A percentile compares a stretch with the other conserved stretches of the same genome.
phyloP scores from a whole-genome alignment of 495 filamentous ascomycete genomes.

The Friedmanniomyces endolithicus region DNA sequence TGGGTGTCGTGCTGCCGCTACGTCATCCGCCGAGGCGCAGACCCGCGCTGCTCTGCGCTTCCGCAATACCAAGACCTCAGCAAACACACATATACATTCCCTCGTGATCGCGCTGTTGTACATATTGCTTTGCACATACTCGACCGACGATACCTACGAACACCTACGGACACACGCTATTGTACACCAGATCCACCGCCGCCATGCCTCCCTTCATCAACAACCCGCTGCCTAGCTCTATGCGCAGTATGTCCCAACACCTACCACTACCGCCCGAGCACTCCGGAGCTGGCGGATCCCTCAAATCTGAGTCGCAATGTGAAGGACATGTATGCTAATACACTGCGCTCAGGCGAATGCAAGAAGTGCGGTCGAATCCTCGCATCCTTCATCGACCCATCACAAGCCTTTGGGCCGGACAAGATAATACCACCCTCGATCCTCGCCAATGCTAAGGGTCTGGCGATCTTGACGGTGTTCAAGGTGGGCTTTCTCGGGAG shows the following conservation, averaged over 20 bases:
- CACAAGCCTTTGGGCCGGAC: conserved; percentile 88
- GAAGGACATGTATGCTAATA: background rate
- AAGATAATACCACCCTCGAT: conserved; percentile 92
- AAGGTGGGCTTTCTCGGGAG: conserved; percentile 95
- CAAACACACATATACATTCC: background rate
- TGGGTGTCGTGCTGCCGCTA: background rate
- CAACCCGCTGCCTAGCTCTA: conserved; percentile 55
- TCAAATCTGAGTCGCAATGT: too few species aligned
- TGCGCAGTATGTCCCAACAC: conserved; percentile 41
- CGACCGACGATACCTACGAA: too few species aligned
- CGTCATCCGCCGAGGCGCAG: too few species aligned
- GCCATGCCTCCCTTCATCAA: conserved; percentile 46
- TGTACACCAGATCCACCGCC: background rate
- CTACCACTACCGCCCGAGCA: background rate
- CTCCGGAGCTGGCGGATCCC: background rate
- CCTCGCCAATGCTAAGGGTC: conserved; percentile 86
- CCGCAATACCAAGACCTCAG: too few species aligned
- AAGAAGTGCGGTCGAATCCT: conserved; percentile 64
- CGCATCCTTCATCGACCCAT: conserved; percentile 85
- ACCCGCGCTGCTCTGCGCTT: too few species aligned
- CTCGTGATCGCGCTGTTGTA: too few species aligned
- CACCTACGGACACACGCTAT: background rate
- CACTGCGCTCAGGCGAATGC: conserved; percentile 27
- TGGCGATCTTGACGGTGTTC: conserved; percentile 86
- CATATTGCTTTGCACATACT: too few species aligned